Percentiles rank a stretch among this genome's conserved stretches.
Evolutionary conservation across 2,329 filamentous ascomycete species (phyloP).

Genomic region (Colletotrichum karsti): DNA sequence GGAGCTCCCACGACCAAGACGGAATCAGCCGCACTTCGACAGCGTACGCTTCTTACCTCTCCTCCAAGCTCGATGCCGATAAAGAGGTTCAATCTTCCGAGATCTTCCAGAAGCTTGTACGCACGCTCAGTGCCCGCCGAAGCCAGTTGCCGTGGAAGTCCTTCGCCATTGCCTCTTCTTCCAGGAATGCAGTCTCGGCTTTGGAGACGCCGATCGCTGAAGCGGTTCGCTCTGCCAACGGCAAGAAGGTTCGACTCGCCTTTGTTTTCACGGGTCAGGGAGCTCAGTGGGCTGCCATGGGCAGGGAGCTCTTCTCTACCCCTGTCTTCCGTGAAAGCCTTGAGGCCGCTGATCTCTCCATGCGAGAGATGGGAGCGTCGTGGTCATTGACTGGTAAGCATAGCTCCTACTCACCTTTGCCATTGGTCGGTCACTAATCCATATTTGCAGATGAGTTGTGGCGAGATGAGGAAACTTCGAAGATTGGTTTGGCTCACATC

Average conservation of each 20-base stretch:
- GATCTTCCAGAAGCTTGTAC: not conserved
- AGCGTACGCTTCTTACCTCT: not conserved
- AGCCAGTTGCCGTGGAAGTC: not conserved
- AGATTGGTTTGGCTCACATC: constrained; percentile 32
- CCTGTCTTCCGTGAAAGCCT: constrained; percentile 5
- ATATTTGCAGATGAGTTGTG: constrained; percentile 34
- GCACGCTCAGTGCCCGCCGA: not conserved
- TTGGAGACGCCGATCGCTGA: constrained; percentile 49
- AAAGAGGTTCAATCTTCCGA: not conserved
- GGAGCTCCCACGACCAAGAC: not conserved
- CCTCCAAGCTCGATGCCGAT: not conserved
- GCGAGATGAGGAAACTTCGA: constrained; percentile 23
- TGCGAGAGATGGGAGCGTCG: too few species aligned
- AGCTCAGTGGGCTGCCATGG: constrained; percentile 40
- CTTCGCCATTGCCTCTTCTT: not conserved
- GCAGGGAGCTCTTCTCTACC: constrained; percentile 26
- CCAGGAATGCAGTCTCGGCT: constrained; percentile 45
- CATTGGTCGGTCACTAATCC: constrained; percentile 36
- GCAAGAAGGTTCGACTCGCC: constrained; percentile 27
- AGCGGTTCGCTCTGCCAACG: constrained; percentile 38
- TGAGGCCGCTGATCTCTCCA: too few species aligned
- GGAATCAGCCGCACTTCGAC: not conserved
- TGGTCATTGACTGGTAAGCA: constrained; percentile 33
- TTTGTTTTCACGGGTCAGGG: constrained; percentile 42
- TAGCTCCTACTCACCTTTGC: constrained; percentile 27